Evolutionary conservation across 345 rosid genomes (phyloP).

Genomic region (Turritis glabra): DNA sequence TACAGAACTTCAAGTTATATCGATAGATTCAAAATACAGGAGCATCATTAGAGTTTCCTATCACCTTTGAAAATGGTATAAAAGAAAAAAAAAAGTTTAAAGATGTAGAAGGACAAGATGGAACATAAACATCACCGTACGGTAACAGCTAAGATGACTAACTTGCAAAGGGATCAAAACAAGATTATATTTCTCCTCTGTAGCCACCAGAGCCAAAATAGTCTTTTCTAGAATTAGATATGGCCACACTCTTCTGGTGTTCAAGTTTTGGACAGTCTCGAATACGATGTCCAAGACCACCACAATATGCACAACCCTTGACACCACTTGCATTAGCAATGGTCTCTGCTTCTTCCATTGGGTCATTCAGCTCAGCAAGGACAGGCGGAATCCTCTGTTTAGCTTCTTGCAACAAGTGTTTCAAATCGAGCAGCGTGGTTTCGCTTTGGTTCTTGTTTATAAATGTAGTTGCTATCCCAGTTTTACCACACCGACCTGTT

Average conservation of each 20-base stretch:
- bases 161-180: neutral
- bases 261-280: slow-evolving; percentile 87
- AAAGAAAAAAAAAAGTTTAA: slow-evolving; percentile 1
- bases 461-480: slow-evolving; percentile 91
- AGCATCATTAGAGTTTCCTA: too few species aligned
- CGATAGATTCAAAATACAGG: neutral
- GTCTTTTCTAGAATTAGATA: slow-evolving; percentile 81
- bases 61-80: too few species aligned
- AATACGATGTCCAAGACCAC: slow-evolving; percentile 91
- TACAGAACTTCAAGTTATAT: neutral
- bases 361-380: slow-evolving; percentile 82
- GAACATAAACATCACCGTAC: neutral
- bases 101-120: neutral
- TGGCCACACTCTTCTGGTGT: slow-evolving; percentile 80
- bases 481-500: slow-evolving; percentile 93
- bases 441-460: slow-evolving; percentile 95
- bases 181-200: slow-evolving; percentile 66
- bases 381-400: slow-evolving; percentile 95
- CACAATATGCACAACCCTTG: slow-evolving; percentile 95
- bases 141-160: neutral
- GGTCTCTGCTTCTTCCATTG: slow-evolving; percentile 79
- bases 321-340: slow-evolving; percentile 76
- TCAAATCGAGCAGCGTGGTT: slow-evolving; percentile 80
- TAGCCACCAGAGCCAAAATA: slow-evolving; percentile 93
- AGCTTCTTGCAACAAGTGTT: slow-evolving; percentile 88